phyloP scores from a whole-genome alignment of 2,329 filamentous ascomycete genomes.

The Penicillium concentricum region DNA sequence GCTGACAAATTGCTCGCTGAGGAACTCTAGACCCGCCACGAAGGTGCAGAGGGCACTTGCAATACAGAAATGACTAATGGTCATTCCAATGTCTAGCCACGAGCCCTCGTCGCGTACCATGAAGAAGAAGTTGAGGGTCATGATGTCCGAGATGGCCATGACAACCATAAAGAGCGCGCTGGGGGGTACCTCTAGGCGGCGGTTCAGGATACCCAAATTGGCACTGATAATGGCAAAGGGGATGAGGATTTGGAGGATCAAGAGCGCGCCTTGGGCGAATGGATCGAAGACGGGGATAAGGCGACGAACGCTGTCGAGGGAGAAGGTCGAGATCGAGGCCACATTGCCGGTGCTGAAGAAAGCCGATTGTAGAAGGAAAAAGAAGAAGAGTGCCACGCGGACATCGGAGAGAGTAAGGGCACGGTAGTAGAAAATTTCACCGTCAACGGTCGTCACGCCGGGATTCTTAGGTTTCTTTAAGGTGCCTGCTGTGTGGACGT shows the following conservation, averaged over 20 bases:
- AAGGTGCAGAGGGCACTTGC: conserved; percentile 87
- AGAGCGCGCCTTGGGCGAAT: conserved; percentile 81
- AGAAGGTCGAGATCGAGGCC: conserved; percentile 90
- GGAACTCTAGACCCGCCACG: conserved; percentile 79
- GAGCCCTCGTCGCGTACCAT: conserved; percentile 94
- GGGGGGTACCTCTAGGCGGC: conserved; percentile 76
- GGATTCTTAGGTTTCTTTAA: conserved; percentile 27
- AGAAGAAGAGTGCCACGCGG: conserved; percentile 89
- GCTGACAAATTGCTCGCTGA: conserved; percentile 78
- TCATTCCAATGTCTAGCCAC: conserved; percentile 96
- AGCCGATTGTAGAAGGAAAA: conserved; percentile 88
- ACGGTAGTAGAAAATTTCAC: conserved; percentile 52
- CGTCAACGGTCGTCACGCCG: conserved; percentile 35
- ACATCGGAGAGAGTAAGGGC: conserved; percentile 77
- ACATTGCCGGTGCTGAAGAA: conserved; percentile 98
- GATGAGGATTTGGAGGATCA: conserved; percentile 86
- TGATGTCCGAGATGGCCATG: conserved; percentile 84
- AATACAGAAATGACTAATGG: conserved; percentile 93
- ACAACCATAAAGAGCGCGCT: conserved; percentile 92
- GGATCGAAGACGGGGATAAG: conserved; percentile 91
- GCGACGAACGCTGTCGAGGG: conserved; percentile 81
- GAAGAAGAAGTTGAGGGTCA: conserved; percentile 97
- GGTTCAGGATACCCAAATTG: conserved; percentile 90
- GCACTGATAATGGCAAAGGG: conserved; percentile 91
- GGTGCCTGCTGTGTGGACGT: conserved; percentile 45